A percentile compares a stretch with the other conserved stretches of the same genome.
phyloP scores from a whole-genome alignment of 2,329 filamentous ascomycete genomes.

The Paecilomyces niveus region DNA sequence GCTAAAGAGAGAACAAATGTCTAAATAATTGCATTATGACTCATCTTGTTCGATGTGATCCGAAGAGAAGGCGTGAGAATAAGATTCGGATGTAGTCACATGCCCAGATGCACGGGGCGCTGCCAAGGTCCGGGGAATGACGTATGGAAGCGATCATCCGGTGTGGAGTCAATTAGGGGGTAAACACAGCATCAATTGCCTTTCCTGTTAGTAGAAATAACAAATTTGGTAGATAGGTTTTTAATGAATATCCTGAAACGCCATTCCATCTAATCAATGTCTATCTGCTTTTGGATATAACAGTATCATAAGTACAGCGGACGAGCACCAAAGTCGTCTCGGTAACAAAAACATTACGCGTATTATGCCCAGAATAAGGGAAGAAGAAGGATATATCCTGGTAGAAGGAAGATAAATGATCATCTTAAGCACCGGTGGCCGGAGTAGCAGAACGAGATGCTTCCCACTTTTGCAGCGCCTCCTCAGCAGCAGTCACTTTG shows the following conservation, averaged over 20 bases:
- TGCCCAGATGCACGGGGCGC: not conserved
- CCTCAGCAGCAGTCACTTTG: conserved; percentile 41
- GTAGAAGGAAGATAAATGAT: not conserved
- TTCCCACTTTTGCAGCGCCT: conserved; percentile 40
- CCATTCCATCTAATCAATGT: not conserved
- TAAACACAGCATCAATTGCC: not conserved
- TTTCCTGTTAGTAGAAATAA: not conserved
- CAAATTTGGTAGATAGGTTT: not conserved
- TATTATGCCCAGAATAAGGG: not conserved
- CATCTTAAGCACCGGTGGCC: not conserved
- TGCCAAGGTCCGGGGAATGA: not conserved
- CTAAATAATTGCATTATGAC: no score
- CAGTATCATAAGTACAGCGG: not conserved
- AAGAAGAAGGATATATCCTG: not conserved
- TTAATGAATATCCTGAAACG: not conserved
- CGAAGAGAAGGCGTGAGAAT: not conserved
- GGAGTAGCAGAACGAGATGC: conserved; percentile 13
- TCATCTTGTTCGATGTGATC: no score
- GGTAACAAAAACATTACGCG: not conserved
- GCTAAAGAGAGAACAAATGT: no score
- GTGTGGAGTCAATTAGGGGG: no score
- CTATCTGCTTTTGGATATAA: not conserved
- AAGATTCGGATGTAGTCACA: not conserved
- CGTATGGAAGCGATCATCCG: not conserved
- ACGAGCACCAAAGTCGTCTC: not conserved